Conservation (phyloP, 2,329 filamentous ascomycete species). For the Chrysoporthe deuterocubensis region DNA sequence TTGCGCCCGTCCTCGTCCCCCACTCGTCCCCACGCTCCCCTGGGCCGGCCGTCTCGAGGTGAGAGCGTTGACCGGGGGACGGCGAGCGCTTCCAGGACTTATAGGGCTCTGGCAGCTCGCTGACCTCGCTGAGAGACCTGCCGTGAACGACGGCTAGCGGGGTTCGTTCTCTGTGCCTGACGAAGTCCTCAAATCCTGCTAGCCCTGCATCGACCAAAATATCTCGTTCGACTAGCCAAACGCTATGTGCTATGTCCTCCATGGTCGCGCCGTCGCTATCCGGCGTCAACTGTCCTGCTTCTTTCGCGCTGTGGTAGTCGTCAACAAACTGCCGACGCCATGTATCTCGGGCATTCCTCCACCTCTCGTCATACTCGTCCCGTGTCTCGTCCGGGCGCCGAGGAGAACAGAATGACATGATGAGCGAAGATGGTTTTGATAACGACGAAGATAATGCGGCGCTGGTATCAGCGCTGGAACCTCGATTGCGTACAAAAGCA, state of each 20-base stretch:
- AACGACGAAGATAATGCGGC: neutral
- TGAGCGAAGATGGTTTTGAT: neutral
- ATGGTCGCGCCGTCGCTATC: neutral
- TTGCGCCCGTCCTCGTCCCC: neutral
- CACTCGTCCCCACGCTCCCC: neutral
- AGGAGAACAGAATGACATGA: constrained; percentile 2
- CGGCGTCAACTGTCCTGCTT: neutral
- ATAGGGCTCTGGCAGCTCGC: neutral
- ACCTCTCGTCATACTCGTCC: constrained; percentile 6
- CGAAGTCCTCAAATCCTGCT: constrained; percentile 4
- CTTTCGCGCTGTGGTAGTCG: constrained; percentile 2
- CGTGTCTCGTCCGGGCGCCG: neutral
- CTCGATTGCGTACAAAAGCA: neutral
- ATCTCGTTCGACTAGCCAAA: neutral
- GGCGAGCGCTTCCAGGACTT: neutral
- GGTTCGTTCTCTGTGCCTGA: neutral
- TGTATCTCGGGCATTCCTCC: constrained; percentile 3
- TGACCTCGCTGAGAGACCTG: constrained; percentile 15
- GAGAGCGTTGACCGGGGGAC: neutral
- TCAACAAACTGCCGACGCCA: constrained; percentile 13
- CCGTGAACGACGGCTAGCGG: neutral
- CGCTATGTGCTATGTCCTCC: neutral
- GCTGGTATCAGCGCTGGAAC: constrained; percentile 3
- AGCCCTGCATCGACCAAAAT: constrained; percentile 9
- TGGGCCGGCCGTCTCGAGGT: neutral